These are phyloP conservation scores for Pestalotiopsis sp. DNA, from an alignment of 2,329 filamentous ascomycete species.

Conservation along the genomic window DNA sequence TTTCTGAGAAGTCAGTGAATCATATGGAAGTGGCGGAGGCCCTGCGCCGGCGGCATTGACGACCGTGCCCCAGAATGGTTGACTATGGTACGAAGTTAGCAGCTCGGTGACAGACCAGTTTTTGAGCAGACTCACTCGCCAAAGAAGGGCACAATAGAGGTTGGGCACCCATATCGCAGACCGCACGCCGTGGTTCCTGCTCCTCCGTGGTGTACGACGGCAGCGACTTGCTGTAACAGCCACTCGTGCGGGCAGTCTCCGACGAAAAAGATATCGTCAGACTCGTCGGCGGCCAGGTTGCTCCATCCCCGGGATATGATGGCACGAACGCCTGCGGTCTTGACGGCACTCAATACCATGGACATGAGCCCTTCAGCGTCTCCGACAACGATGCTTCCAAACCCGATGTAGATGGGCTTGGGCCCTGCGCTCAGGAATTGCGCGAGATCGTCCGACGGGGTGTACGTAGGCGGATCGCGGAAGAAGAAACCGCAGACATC, in stretches of 20 bases:
- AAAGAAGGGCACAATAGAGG: conserved; percentile 69
- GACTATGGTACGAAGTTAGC: conserved; percentile 19
- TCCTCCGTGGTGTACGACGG: conserved; percentile 66
- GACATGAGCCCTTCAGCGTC: conserved; percentile 59
- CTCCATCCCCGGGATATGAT: conserved; percentile 69
- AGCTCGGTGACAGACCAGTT: too few relatives aligned
- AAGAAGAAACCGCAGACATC: conserved; percentile 75
- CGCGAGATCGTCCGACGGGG: conserved; percentile 65
- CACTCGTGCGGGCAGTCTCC: conserved; percentile 70
- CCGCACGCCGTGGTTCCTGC: conserved; percentile 68
- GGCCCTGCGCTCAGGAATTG: conserved; percentile 69
- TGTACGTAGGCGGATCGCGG: conserved; percentile 67
- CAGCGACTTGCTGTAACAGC: conserved; percentile 62
- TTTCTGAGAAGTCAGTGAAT: conserved; percentile 32
- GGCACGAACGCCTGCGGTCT: conserved; percentile 59
- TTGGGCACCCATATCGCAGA: conserved; percentile 60
- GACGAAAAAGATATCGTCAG: conserved; percentile 51
- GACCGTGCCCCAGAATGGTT: conserved; percentile 46
- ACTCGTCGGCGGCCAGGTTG: conserved; percentile 53
- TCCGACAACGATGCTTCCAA: conserved; percentile 47
- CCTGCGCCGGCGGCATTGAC: conserved; percentile 41
- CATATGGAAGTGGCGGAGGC: conserved; percentile 36
- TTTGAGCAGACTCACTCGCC: conserved; percentile 46
- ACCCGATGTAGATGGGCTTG: conserved; percentile 80
- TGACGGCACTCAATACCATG: conserved; percentile 62